Evolutionary conservation across 805 yeast genomes (phyloP).

Genomic region (Grigorovia humatica): DNA sequence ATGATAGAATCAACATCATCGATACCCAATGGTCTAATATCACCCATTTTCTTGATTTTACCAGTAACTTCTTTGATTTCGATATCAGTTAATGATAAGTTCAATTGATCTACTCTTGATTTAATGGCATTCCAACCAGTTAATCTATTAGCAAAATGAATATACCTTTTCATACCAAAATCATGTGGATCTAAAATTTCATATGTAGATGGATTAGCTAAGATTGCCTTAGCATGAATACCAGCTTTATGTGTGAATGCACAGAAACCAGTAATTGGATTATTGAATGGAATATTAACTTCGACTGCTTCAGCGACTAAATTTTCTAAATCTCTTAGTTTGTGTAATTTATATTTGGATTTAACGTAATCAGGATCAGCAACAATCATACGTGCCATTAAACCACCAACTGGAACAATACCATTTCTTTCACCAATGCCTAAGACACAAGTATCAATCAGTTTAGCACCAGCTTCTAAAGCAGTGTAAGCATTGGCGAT

Average conservation of each 20-base stretch:
- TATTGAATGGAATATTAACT: conserved; percentile 94
- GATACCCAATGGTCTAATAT: conserved; percentile 84
- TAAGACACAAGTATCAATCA: conserved; percentile 88
- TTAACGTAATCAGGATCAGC: conserved; percentile 95
- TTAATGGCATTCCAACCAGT: conserved; percentile 99
- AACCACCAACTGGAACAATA: conserved; percentile 92
- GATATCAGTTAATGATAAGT: conserved; percentile 77
- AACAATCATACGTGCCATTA: conserved; percentile 98
- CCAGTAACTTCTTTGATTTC: conserved; percentile 92
- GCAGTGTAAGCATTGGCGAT: conserved; percentile 98
- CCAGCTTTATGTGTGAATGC: conserved; percentile 99
- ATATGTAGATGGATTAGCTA: conserved; percentile 98
- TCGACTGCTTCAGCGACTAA: conserved; percentile 95
- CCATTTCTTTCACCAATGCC: conserved; percentile 99
- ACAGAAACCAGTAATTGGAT: conserved; percentile 98
- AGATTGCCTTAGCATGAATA: conserved; percentile 96
- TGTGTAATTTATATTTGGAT: conserved; percentile 89
- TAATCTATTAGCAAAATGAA: conserved; percentile 94
- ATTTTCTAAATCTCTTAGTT: conserved; percentile 90
- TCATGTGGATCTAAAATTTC: conserved; percentile 92
- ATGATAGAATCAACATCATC: conserved; percentile 97
- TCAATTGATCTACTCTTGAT: conserved; percentile 94
- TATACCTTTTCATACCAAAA: conserved; percentile 91
- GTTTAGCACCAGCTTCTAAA: conserved; percentile 91
- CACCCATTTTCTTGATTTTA: conserved; percentile 90